Base-by-base conservation (phyloP, 495 filamentous ascomycete genomes). In the Echria macrotheca region DNA sequence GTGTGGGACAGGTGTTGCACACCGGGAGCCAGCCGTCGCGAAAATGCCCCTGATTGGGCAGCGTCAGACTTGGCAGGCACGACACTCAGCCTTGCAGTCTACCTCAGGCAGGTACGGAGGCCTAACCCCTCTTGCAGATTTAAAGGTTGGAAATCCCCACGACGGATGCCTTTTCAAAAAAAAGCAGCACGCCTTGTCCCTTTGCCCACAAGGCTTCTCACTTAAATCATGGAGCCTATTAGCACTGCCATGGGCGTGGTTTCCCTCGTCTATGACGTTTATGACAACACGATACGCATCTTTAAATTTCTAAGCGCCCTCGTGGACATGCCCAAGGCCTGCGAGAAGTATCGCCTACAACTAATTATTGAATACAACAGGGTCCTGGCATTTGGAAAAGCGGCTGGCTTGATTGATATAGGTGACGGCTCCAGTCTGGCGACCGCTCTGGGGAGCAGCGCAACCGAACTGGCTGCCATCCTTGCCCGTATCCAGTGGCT, bases 351-450 rank as follows among this genome's bases (percentile, higher is more conserved):
- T 46, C 37, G 63, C 21, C 44, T 66, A 22, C 60, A 66, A 25
- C 58, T 66, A 12, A 55, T 66, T 24, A 66, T 66, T 25, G 63
- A 66, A 32, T 66, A 66, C 50, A 64, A 66, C 43, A 58, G 63
- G 0, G 58, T 66, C 2, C 44, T 66, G 1, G 63, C 63, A 15
- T 66, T 55, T 55, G 63, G 60, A 3, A 64, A 66, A 28, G 63
- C 63, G 8, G 63, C 50, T 3, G 63, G 63, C 0, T 47, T 66
- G 2, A 46, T 66, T 15, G 60, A 66, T 24, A 53, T 65, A 1
- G 54, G 56, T 1, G 52, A 65, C 15, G 59, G 59, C 5, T 60
- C 54, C 1, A 56, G 15, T 12, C 49, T 66, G 6, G 55, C 50
- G 14, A 24, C 42, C 18, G 52, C 57, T 4, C 43, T 66, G 8